Evolutionary conservation across 169 alveolate species (phyloP), one percentile per base, ranked within the genome.

Genomic region (Prorocentrum cordatum): DNA sequence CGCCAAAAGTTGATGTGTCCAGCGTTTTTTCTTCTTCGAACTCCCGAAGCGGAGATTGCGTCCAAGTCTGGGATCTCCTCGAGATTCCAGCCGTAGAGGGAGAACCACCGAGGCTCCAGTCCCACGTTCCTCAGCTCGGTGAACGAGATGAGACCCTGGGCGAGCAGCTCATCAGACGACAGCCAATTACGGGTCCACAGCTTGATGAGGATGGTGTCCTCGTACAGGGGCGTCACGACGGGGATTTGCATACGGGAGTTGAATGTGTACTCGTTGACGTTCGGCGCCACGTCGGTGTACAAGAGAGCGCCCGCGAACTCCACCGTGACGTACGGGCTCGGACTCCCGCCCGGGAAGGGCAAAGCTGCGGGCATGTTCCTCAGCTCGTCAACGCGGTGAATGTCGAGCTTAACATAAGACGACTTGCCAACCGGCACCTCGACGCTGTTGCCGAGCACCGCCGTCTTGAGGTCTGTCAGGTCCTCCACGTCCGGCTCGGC

Each of bases 101-200:
- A 45, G 62, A 72, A 72, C 83, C 83, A 72, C 22, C 83, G 83
- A 18, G 83, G 83, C 36, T 66, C 50, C 83, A 72, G 24, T 1
- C 68, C 64, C 29, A 45, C 68, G 6, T 47, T 45, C 27, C 68
- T 39, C 50, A 72, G 83, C 24, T 72, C 83, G 62, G 68, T 72
- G 83, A 72, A 72, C 10, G 83, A 72, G 29, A 72, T 35, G 33
- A 72, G 42, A 50, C 83, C 83, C 83, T 72, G 83, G 47, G 83
- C 83, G 68, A 72, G 18, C 61, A 72, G 68, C 68, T 72, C 83
- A 22, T 72, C 83, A 18, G 83, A 67, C 18, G 83, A 72, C 35
- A 72, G 47, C 83, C 83, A 72, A 36, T 72, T 72, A 67, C 83
- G 29, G 47, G 54, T 72, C 83, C 83, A 72, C 6, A 72, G 68